These are phyloP conservation scores for rapeseed (Brassica napus) DNA, from an alignment of 345 rosid species.

Conservation along the genomic window DNA sequence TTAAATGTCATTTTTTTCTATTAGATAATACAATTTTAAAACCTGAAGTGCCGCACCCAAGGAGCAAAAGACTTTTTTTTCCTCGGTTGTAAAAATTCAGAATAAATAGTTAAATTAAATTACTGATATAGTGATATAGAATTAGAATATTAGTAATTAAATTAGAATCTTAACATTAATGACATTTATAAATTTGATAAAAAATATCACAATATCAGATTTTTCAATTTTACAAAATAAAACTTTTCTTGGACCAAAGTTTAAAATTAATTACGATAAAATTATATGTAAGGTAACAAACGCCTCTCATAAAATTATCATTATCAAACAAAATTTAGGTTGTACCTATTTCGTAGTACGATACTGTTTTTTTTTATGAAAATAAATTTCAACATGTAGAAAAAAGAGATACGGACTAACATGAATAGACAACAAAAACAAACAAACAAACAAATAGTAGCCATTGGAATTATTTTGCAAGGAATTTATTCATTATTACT, in stretches of 20 bases:
- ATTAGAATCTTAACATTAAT: not conserved
- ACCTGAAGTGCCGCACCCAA: not conserved
- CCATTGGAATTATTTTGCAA: not conserved
- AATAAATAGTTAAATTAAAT: not conserved
- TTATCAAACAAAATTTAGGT: not conserved
- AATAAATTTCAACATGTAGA: not conserved
- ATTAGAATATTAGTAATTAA: not conserved
- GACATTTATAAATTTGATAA: not conserved
- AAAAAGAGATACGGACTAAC: not conserved
- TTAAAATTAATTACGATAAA: not conserved
- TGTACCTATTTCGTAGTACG: not conserved
- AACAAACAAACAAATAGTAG: not conserved
- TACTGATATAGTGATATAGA: not conserved
- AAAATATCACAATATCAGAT: not conserved
- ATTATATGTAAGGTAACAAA: too few species aligned
- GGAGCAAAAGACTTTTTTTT: not conserved
- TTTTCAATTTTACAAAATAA: not conserved
- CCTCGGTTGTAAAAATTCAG: not conserved
- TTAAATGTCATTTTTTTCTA: not conserved
- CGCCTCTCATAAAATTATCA: not conserved
- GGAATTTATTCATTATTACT: not conserved
- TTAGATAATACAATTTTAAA: not conserved
- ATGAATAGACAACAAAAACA: not conserved
- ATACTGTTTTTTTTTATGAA: not conserved
- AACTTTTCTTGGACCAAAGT: not conserved